Base-by-base conservation (phyloP, 2,329 filamentous ascomycete species). In the Fusarium nanum region DNA sequence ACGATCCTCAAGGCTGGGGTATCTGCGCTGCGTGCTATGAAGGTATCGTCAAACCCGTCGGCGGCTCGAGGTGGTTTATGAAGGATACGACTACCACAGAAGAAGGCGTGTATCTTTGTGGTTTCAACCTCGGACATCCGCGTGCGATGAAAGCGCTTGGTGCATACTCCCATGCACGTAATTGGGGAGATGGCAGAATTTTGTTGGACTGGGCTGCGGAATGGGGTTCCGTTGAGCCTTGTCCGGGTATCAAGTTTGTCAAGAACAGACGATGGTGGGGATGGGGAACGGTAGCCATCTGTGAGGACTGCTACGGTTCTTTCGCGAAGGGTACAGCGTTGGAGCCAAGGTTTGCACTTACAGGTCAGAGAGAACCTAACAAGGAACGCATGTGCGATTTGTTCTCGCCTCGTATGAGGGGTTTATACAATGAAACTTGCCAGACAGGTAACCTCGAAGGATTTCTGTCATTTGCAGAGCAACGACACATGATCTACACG, bases 1-100 rank as follows among this genome's bases (percentile, higher is more conserved):
- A 75, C 7, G 63, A 80, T 49, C 77, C 79, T 18, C 18, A 34
- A 0, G 70, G 72, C 1, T 83, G 82, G 56, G 73, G 66, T 13
- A 71, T 83, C 23, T 83, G 80, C 60, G 76, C 75, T 6, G 75
- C 76, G 2, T 83, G 82, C 56, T 77, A 77, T 28, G 76, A 75
- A 6, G 74, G 70, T 9, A 64, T 82, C 25, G 56, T 78, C 10
- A 76, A 78, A 57, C 66, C 79, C 2, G 60, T 81, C 4, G 74
- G 68, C 6, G 59, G 82, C 5, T 57, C 71, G 0, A 52, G 60
- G 5, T 77, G 77, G 55, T 81, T 83, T 46, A 68, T 76, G 16
- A 12, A 76, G 72, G 56, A 64, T 20, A 27, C 67, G 59, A 14
- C 37, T 64, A 13, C 48, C 30, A 12, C 34, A 2, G 60, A 71